Conservation (phyloP, 129 eudicot species). For the Centella asiatica region DNA sequence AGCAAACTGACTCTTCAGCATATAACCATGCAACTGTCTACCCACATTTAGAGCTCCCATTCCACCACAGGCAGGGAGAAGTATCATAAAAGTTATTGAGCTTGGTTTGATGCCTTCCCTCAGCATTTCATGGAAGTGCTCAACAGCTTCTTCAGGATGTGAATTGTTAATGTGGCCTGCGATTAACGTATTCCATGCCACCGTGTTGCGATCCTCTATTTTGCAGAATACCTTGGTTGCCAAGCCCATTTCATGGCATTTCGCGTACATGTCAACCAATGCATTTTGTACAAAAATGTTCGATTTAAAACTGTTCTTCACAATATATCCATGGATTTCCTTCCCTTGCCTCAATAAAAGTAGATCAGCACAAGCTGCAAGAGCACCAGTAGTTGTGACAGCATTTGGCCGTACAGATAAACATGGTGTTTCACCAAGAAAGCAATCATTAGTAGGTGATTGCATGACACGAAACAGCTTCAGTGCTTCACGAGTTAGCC, state of each 20-base stretch:
- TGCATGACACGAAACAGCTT: slow-evolving; percentile 23
- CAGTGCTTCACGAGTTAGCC: slow-evolving; percentile 20
- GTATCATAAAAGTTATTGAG: slow-evolving; percentile 17
- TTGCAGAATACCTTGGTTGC: slow-evolving; percentile 26
- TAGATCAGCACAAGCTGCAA: slow-evolving; percentile 38
- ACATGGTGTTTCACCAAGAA: not conserved
- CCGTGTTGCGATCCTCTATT: slow-evolving; percentile 14
- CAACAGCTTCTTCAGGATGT: slow-evolving; percentile 12
- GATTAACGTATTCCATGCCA: slow-evolving; percentile 33
- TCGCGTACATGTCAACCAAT: slow-evolving; percentile 34
- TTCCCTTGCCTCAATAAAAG: slow-evolving; percentile 21
- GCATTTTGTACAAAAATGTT: slow-evolving; percentile 27
- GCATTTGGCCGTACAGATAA: slow-evolving; percentile 13
- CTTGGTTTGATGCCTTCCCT: slow-evolving; percentile 17
- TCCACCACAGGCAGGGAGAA: slow-evolving; percentile 10
- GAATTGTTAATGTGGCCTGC: slow-evolving; percentile 14
- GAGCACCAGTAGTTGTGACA: slow-evolving; percentile 23
- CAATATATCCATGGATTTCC: slow-evolving; percentile 29
- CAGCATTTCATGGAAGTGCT: slow-evolving; percentile 14
- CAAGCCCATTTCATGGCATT: slow-evolving; percentile 22
- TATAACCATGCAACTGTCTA: slow-evolving; percentile 3
- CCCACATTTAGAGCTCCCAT: not conserved
- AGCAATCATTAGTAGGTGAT: slow-evolving; percentile 4
- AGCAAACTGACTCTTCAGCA: slow-evolving; percentile 4
- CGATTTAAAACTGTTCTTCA: slow-evolving; percentile 23